Evolutionary conservation across 768 basidiomycete genomes (phyloP).

Genomic region (Serendipita sp.): DNA sequence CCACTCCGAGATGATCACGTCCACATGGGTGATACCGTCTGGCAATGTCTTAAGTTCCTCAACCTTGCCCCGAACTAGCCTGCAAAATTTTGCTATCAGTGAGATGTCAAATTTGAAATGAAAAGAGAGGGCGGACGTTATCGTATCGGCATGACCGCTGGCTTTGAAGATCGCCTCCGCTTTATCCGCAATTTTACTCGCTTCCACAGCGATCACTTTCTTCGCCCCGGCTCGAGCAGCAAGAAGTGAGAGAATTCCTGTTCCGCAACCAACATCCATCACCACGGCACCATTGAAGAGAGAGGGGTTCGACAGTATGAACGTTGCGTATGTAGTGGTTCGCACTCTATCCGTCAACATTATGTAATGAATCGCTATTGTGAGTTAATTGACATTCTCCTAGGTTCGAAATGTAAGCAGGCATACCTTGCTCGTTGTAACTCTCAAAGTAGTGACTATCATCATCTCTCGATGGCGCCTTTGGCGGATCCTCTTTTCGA

Average conservation of each 20-base stretch:
- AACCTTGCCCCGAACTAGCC: constrained; percentile 78
- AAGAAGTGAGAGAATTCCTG: constrained; percentile 81
- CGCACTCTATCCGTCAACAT: constrained; percentile 95
- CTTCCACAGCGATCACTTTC: constrained; percentile 83
- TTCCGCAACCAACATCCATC: constrained; percentile 93
- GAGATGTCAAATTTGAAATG: neutral
- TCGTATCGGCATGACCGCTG: constrained; percentile 38
- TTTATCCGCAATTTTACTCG: constrained; percentile 65
- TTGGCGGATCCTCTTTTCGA: constrained; percentile 21
- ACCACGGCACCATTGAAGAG: constrained; percentile 77
- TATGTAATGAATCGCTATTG: constrained; percentile 77
- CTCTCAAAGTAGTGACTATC: constrained; percentile 90
- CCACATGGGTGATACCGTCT: constrained; percentile 57
- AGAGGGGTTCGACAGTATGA: constrained; percentile 67
- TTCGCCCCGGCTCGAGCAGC: constrained; percentile 82
- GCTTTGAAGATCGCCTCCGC: constrained; percentile 62
- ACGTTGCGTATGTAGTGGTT: constrained; percentile 83
- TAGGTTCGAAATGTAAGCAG: neutral
- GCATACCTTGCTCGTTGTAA: constrained; percentile 71
- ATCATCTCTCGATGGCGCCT: constrained; percentile 46
- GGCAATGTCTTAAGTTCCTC: constrained; percentile 67
- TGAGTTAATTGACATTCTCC: neutral
- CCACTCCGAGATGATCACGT: constrained; percentile 96
- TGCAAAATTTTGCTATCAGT: constrained; percentile 15
- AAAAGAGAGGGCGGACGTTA: constrained; percentile 31